phyloP scores from a whole-genome alignment of 192 early-diverging fungal genomes.

The Hyaloraphidium curvatum region DNA sequence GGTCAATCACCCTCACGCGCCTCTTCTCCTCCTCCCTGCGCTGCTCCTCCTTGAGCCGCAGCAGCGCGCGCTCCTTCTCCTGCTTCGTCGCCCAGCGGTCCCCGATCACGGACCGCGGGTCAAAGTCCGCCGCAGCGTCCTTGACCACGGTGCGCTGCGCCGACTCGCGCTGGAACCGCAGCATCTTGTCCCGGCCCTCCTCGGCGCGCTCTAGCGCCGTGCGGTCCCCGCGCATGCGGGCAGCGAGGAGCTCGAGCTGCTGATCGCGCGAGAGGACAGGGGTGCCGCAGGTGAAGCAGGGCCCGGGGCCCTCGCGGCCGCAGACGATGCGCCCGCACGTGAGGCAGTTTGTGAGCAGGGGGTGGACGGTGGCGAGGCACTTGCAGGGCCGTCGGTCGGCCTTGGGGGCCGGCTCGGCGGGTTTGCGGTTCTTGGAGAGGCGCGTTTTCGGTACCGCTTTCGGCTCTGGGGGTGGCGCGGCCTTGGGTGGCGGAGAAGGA shows the following conservation, averaged over 20 bases:
- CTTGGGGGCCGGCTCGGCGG: no score
- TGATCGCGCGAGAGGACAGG: conserved; percentile 30
- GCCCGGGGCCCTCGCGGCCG: conserved; percentile 25
- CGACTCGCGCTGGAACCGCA: conserved; percentile 23
- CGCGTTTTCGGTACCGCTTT: no score
- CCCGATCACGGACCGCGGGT: neutral
- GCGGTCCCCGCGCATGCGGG: no score
- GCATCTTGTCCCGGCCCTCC: conserved; percentile 18
- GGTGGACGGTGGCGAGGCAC: conserved; percentile 36
- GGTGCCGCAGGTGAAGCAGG: conserved; percentile 31
- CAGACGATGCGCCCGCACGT: conserved; percentile 42
- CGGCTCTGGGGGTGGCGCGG: no score
- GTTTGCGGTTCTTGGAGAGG: no score
- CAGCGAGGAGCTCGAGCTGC: conserved; percentile 11
- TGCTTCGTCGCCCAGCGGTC: neutral
- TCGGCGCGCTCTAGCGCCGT: conserved; percentile 7
- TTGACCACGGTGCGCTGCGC: conserved; percentile 25
- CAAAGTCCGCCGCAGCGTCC: conserved; percentile 9
- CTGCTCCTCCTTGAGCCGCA: neutral
- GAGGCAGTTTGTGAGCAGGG: conserved; percentile 25
- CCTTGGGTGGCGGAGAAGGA: no score
- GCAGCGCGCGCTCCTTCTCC: neutral
- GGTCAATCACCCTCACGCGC: neutral
- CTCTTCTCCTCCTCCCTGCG: neutral
- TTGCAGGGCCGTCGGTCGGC: no score